phyloP scores from a whole-genome alignment of 2,329 filamentous ascomycete genomes.

The Penicillium sumatraense region DNA sequence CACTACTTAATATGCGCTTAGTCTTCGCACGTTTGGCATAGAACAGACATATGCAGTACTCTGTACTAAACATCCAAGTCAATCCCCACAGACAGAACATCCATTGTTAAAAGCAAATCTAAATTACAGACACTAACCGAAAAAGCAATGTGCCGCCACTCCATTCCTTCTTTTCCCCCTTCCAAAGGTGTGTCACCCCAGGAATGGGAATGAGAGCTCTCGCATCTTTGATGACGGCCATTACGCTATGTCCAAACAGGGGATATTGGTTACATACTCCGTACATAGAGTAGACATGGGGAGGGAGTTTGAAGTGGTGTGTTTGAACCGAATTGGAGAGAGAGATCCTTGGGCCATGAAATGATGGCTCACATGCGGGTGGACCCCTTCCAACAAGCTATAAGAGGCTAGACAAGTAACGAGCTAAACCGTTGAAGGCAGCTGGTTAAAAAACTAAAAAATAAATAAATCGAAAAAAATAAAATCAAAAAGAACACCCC shows the following conservation, averaged over 20 bases:
- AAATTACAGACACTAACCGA: background rate
- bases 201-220: conserved; percentile 11
- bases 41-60: background rate
- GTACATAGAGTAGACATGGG: no score
- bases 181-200: background rate
- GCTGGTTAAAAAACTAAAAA: conserved; percentile 15
- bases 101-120: background rate
- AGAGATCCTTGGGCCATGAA: background rate
- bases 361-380: background rate
- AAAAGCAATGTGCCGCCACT: background rate
- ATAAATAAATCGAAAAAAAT: no score
- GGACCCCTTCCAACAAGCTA: background rate
- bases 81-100: background rate
- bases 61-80: background rate
- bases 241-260: background rate
- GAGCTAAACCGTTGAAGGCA: conserved; percentile 24
- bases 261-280: background rate
- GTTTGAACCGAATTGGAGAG: background rate
- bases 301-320: background rate
- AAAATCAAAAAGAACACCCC: background rate
- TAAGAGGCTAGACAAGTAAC: background rate
- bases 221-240: background rate
- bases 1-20: background rate
- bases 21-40: no score
- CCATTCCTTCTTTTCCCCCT: background rate